phyloP scores from a whole-genome alignment of 2,329 filamentous ascomycete genomes.

The Stenocarpella maydis region DNA sequence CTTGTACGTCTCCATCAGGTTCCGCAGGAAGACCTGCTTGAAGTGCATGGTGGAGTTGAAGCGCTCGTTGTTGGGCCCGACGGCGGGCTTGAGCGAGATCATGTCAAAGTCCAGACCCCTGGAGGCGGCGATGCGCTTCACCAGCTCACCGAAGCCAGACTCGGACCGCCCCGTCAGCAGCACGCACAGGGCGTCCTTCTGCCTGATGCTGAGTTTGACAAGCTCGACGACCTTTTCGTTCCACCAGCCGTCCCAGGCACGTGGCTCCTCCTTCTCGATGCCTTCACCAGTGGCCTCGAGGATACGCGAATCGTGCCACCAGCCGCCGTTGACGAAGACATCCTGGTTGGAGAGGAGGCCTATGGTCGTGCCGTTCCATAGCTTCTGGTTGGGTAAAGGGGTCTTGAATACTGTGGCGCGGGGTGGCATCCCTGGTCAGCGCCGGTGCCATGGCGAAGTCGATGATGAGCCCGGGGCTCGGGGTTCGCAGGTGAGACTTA shows the following conservation, averaged over 20 bases:
- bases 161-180: slow-evolving; percentile 89
- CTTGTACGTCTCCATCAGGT: slow-evolving; percentile 86
- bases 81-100: slow-evolving; percentile 84
- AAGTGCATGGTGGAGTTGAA: slow-evolving; percentile 89
- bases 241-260: slow-evolving; percentile 94
- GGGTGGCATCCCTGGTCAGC: slow-evolving; percentile 35
- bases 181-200: slow-evolving; percentile 85
- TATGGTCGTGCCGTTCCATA: slow-evolving; percentile 85
- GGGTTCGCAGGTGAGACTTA: slow-evolving; percentile 51
- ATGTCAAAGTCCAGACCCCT: slow-evolving; percentile 88
- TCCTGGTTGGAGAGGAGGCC: slow-evolving; percentile 80
- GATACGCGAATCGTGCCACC: slow-evolving; percentile 95
- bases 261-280: slow-evolving; percentile 79
- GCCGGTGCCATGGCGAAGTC: not conserved
- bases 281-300: slow-evolving; percentile 88
- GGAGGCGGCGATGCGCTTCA: slow-evolving; percentile 81
- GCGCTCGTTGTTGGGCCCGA: slow-evolving; percentile 79
- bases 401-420: slow-evolving; percentile 79
- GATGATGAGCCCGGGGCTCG: slow-evolving; percentile 31
- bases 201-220: slow-evolving; percentile 80
- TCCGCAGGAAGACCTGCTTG: slow-evolving; percentile 85
- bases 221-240: slow-evolving; percentile 89
- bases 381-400: slow-evolving; percentile 84
- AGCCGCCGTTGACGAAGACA: slow-evolving; percentile 82
- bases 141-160: slow-evolving; percentile 75